Base-by-base conservation (phyloP, 768 basidiomycete species). In the Thelephora ganbajun region DNA sequence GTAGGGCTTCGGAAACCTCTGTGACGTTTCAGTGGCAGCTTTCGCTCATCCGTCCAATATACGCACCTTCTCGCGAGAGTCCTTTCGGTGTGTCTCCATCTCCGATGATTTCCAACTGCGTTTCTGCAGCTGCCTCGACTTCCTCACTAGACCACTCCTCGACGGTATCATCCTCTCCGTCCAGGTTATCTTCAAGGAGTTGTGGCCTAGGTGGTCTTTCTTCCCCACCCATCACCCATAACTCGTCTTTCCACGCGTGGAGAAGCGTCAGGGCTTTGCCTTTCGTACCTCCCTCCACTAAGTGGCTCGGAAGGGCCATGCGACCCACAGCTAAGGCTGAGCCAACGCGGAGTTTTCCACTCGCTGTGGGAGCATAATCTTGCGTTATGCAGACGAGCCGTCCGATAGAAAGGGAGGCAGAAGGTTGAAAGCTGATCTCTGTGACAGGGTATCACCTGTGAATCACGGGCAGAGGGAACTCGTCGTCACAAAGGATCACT, bases 181-280 rank as follows among this genome's bases (percentile, higher is more conserved):
- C 51, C 54, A 34, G n/a, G n/a, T n/a, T n/a, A n/a, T n/a, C 19
- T 19, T 41, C 35, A 1, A 47, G 4, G 20, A 37, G 45, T 20
- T 50, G 44, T 12, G 57, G 56, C 20, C 68, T 69, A 0, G 85
- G 82, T 4, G 71, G 68, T 35, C 82, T 76, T 1, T 52, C 50
- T 56, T 78, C 83, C n/a, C 13, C 63, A 22, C 86, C 87, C 66
- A 83, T 69, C 9, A 78, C 72, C 76, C 83, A 90, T 11, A 89
- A 59, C 54, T 70, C 63, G 54, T 90, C 87, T 56, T 80, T 83
- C 78, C 82, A 87, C 2, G 79, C 74, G 55, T 90, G 88, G 16
- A 81, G 52, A 3, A 87, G 64, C 34, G 69, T 66, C 7, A 88
- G 83, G 0, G 84, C 88, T 59, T 90, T 90, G 1, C 88, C 88